Evolutionary conservation across 140 eudicot genomes (phyloP).

Genomic region (Cichorium intybus): DNA sequence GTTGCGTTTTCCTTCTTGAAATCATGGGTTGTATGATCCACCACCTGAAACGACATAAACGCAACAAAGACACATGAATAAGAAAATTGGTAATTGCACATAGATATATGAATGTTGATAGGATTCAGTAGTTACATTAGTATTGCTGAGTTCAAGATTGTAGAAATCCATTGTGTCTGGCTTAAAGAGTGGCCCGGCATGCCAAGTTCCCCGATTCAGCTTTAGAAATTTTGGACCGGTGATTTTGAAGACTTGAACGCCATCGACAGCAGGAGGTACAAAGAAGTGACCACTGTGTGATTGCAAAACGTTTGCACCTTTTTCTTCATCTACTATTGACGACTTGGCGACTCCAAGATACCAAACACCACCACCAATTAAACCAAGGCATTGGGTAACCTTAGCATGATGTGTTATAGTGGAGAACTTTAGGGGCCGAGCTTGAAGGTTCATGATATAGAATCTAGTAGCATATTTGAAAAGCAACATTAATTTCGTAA

Average conservation of each 20-base stretch:
- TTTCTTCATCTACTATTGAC: conserved; percentile 47
- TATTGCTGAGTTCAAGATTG: conserved; percentile 78
- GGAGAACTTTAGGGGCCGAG: conserved; percentile 54
- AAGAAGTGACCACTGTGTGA: conserved; percentile 66
- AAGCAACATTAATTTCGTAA: too few species aligned
- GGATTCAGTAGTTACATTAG: conserved; percentile 58
- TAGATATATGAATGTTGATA: not conserved
- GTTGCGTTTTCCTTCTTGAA: conserved; percentile 48
- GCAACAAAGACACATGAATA: not conserved
- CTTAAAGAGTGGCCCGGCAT: conserved; percentile 83
- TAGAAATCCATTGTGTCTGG: conserved; percentile 68
- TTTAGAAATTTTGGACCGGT: conserved; percentile 81
- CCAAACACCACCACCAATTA: conserved; percentile 73
- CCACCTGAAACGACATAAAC: conserved; percentile 45
- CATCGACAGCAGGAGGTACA: conserved; percentile 67
- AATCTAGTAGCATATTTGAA: conserved; percentile 42
- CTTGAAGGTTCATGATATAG: conserved; percentile 73
- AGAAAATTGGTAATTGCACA: not conserved
- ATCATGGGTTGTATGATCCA: conserved; percentile 69
- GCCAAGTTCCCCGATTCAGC: conserved; percentile 88
- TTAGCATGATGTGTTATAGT: conserved; percentile 75
- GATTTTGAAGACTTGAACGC: conserved; percentile 55
- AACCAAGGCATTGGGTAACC: conserved; percentile 92
- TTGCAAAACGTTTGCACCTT: conserved; percentile 33
- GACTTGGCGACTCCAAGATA: conserved; percentile 86